phyloP scores from a whole-genome alignment of 805 yeast species.

The Vanderwaltozyma tropicalis region DNA sequence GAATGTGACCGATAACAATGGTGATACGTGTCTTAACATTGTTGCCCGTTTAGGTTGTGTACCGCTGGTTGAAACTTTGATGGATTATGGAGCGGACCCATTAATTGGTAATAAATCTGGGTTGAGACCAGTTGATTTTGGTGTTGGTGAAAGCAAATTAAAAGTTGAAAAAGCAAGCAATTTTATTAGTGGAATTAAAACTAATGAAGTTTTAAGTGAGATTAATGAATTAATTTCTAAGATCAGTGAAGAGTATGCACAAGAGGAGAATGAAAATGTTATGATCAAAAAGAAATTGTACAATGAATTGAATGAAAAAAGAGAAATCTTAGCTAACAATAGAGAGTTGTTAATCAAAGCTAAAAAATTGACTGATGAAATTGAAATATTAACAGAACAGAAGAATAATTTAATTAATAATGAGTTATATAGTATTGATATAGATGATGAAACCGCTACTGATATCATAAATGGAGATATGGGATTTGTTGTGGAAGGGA shows the following conservation, averaged over 20 bases:
- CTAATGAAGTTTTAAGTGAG: slow-evolving; percentile 14
- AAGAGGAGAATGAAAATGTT: slow-evolving; percentile 46
- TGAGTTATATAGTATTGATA: not conserved
- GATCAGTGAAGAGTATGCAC: slow-evolving; percentile 44
- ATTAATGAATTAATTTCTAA: slow-evolving; percentile 38
- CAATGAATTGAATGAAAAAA: slow-evolving; percentile 25
- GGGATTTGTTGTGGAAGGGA: not conserved
- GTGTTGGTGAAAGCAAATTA: slow-evolving; percentile 29
- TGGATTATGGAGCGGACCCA: slow-evolving; percentile 84
- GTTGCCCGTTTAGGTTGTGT: slow-evolving; percentile 83
- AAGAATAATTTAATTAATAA: slow-evolving; percentile 37
- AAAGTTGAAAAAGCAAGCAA: not conserved
- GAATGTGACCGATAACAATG: slow-evolving; percentile 84
- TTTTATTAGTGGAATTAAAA: not conserved
- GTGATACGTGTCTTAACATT: slow-evolving; percentile 89
- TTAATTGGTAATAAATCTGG: slow-evolving; percentile 75
- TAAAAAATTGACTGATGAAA: slow-evolving; percentile 43
- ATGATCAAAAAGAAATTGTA: slow-evolving; percentile 43
- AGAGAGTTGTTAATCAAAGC: slow-evolving; percentile 20
- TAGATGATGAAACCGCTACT: not conserved
- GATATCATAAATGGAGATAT: not conserved
- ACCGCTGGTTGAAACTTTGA: slow-evolving; percentile 65
- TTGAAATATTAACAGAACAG: slow-evolving; percentile 43
- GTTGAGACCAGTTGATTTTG: slow-evolving; percentile 77
- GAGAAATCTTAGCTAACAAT: slow-evolving; percentile 17